Percentiles rank a stretch among this genome's conserved stretches.
These are phyloP conservation scores for Podospora conica DNA, from an alignment of 495 filamentous ascomycete genomes.

Conservation along the genomic window DNA sequence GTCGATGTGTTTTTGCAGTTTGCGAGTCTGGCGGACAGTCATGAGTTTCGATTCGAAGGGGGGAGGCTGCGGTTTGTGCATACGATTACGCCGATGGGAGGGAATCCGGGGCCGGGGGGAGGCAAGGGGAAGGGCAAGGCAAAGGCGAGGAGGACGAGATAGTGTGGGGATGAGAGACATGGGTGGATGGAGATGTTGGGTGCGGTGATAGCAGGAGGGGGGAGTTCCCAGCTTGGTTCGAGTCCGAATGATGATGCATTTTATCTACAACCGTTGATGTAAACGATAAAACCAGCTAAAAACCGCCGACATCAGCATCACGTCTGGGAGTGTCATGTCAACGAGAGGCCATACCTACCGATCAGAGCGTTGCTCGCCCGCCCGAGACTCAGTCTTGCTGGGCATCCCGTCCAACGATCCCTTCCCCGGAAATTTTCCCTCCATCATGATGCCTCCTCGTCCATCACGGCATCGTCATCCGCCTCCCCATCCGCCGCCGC, in stretches of 20 bases:
- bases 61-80: constrained; percentile 45
- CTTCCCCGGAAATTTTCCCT: not conserved
- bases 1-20: constrained; percentile 44
- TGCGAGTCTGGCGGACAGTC: constrained; percentile 40
- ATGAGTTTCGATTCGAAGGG: constrained; percentile 46
- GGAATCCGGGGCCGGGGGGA: constrained; percentile 4
- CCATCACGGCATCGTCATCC: not conserved
- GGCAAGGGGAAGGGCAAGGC: constrained; percentile 13
- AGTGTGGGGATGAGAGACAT: no score
- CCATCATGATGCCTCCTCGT: not conserved
- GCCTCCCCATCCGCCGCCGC: not conserved
- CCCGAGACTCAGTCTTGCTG: no score
- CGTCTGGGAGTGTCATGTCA: not conserved
- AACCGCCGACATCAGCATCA: not conserved
- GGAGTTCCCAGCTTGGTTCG: not conserved
- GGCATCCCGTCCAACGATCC: not conserved
- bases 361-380: not conserved
- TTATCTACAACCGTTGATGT: not conserved
- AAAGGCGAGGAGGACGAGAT: not conserved
- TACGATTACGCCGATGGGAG: constrained; percentile 39
- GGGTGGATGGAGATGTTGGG: not conserved
- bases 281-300: not conserved
- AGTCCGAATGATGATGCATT: not conserved
- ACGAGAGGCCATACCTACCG: not conserved
- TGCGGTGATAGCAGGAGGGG: no score